phyloP scores from a whole-genome alignment of 2,329 filamentous ascomycete genomes.

The Phialophora macrospora region DNA sequence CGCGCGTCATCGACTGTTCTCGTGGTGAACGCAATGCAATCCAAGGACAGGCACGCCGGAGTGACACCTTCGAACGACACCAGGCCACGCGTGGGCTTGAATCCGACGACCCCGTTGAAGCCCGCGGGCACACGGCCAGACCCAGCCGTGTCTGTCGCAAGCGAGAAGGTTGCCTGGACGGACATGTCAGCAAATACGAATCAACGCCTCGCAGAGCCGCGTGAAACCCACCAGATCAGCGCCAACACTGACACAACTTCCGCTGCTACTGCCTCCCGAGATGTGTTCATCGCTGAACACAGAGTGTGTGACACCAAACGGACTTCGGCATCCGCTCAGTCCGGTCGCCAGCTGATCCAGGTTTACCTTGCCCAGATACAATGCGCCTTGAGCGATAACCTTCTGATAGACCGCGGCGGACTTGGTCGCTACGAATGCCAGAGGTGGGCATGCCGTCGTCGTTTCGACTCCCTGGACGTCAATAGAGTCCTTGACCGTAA shows the following conservation, averaged over 20 bases:
- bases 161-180: constrained; percentile 52
- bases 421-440: constrained; percentile 54
- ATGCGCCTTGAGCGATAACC: constrained; percentile 57
- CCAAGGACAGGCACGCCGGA: constrained; percentile 60
- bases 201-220: not conserved
- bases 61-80: constrained; percentile 39
- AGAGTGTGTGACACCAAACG: constrained; percentile 62
- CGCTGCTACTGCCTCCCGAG: constrained; percentile 63
- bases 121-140: constrained; percentile 41
- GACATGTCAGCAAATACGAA: constrained; percentile 10
- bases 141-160: constrained; percentile 49
- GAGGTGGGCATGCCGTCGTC: constrained; percentile 55
- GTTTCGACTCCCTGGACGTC: constrained; percentile 53
- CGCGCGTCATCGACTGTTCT: constrained; percentile 57
- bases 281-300: constrained; percentile 57
- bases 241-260: constrained; percentile 60
- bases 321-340: constrained; percentile 62
- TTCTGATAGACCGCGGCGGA: constrained; percentile 56
- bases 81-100: constrained; percentile 41
- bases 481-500: constrained; percentile 57
- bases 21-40: constrained; percentile 59
- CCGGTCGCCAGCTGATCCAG: constrained; percentile 68
- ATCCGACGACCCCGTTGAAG: constrained; percentile 41
- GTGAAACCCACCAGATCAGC: constrained; percentile 51
- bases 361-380: constrained; percentile 64